These are phyloP conservation scores for Coniochaeta pulveracea DNA, from an alignment of 2,329 filamentous ascomycete species.

Conservation along the genomic window DNA sequence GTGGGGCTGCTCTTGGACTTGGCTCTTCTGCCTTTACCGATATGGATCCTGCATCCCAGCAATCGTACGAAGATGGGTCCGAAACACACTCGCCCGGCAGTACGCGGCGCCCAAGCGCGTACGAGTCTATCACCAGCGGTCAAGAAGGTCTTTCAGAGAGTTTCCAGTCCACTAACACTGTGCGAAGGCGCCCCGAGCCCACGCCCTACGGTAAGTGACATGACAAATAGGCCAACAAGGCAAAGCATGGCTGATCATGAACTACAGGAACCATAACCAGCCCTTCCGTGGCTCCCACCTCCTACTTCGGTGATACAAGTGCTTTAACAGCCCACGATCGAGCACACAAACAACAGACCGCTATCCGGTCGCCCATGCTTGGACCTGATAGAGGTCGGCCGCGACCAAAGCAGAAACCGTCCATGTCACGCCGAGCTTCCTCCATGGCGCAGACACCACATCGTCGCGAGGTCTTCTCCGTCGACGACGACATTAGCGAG, in stretches of 20 bases:
- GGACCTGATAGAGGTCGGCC: conserved; percentile 35
- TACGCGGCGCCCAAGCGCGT: conserved; percentile 27
- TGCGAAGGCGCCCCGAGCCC: conserved; percentile 43
- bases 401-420: conserved; percentile 60
- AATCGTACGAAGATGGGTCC: conserved; percentile 13
- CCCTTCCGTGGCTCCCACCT: conserved; percentile 15
- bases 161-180: conserved; percentile 48
- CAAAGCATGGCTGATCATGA: background rate
- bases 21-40: too few relatives aligned
- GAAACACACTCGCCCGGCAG: conserved; percentile 36
- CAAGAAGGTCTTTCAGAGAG: conserved; percentile 30
- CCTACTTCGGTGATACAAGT: conserved; percentile 8
- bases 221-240: background rate
- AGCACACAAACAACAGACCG: conserved; percentile 21
- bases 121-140: too few relatives aligned
- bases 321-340: conserved; percentile 23
- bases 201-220: conserved; percentile 49
- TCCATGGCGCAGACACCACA: conserved; percentile 62
- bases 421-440: conserved; percentile 61
- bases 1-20: too few relatives aligned
- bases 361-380: conserved; percentile 31
- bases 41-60: too few relatives aligned
- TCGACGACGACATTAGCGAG: conserved; percentile 77
- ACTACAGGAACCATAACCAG: conserved; percentile 18
- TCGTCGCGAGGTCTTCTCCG: conserved; percentile 78